Percentiles rank a stretch among this genome's conserved stretches.
These are phyloP conservation scores for Vitis hybrid DNA, from an alignment of 177 flowering plant species.

Conservation along the genomic window DNA sequence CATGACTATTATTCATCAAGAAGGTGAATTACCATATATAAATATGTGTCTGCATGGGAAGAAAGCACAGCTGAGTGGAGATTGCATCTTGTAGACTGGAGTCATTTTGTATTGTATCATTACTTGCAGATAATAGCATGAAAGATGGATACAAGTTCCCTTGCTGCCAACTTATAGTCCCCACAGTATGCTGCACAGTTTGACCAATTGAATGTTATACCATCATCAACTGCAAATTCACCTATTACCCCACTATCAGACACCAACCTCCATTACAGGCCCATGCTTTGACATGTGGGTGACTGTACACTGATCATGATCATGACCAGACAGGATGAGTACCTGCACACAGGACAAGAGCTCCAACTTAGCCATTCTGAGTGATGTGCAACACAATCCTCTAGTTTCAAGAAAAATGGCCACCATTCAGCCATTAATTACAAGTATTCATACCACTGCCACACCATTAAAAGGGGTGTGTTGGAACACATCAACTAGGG, in stretches of 20 bases:
- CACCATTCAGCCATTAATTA: too few relatives aligned
- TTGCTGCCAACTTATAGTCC: slow-evolving; percentile 94
- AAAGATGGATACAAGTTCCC: slow-evolving; percentile 95
- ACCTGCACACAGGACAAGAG: slow-evolving; percentile 35
- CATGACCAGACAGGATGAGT: slow-evolving; percentile 88
- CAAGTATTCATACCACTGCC: too few relatives aligned
- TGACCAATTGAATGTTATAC: slow-evolving; percentile 17
- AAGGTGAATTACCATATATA: slow-evolving; percentile 65
- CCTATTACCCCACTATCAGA: not conserved
- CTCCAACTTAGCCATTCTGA: not conserved
- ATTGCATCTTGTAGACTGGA: slow-evolving; percentile 41
- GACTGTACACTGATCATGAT: slow-evolving; percentile 92
- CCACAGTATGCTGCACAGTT: slow-evolving; percentile 77
- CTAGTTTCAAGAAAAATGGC: too few relatives aligned
- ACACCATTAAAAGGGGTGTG: too few relatives aligned
- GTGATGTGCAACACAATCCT: not conserved
- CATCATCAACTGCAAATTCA: not conserved
- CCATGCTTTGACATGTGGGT: slow-evolving; percentile 55
- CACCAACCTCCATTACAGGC: slow-evolving; percentile 59
- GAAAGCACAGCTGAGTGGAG: slow-evolving; percentile 65
- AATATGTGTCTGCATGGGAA: slow-evolving; percentile 73
- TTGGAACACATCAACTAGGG: too few relatives aligned
- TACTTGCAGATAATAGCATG: slow-evolving; percentile 76
- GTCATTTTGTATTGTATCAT: slow-evolving; percentile 30
- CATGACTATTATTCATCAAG: not conserved